Conservation (phyloP, 192 early-diverging fungal genomes). For the Dispira parvispora region DNA sequence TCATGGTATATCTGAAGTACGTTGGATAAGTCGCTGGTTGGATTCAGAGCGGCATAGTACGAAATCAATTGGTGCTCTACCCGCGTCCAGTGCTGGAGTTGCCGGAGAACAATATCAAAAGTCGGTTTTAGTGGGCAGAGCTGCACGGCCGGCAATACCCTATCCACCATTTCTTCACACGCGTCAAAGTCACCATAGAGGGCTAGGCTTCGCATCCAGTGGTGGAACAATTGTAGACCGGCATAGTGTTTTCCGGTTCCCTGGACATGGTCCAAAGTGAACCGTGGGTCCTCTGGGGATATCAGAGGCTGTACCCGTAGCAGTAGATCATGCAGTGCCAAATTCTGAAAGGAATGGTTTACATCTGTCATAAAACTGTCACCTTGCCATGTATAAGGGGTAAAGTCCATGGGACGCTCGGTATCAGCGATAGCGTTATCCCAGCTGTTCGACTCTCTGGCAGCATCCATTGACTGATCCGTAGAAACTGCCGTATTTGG, state of each 20-base stretch:
- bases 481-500: neutral
- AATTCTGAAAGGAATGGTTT: neutral
- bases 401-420: no score
- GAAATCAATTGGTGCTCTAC: no score
- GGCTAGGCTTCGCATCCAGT: neutral
- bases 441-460: neutral
- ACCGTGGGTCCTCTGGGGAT: no score
- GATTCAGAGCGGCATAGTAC: no score
- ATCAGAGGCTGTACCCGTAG: neutral
- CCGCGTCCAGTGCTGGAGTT: no score
- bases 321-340: neutral
- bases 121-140: no score
- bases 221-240: neutral
- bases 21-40: no score
- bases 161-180: neutral
- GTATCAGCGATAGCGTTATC: neutral
- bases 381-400: no score
- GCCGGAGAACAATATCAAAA: no score
- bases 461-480: neutral
- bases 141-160: neutral
- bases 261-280: neutral
- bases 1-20: no score
- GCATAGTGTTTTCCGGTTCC: neutral
- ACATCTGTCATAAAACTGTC: no score
- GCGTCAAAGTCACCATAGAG: neutral